A percentile compares a stretch with the other conserved stretches of the same genome.
Conservation (phyloP, 495 filamentous ascomycete species). For the Annulohypoxylon nitens region DNA sequence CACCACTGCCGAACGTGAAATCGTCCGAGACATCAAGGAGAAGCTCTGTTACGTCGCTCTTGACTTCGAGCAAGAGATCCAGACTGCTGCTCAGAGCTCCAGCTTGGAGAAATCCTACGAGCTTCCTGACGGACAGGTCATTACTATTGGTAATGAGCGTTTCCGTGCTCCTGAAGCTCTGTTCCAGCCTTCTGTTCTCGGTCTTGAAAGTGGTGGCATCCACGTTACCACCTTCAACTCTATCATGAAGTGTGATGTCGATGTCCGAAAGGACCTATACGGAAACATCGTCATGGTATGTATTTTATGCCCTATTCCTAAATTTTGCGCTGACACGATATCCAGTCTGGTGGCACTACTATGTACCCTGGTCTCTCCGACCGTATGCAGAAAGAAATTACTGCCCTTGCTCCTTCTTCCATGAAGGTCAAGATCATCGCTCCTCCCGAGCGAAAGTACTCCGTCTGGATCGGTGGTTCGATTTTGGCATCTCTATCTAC, state of each 20-base stretch:
- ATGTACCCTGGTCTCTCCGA: constrained; percentile 99
- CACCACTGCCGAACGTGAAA: constrained; percentile 99
- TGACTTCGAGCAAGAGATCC: constrained; percentile 99
- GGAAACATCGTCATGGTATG: constrained; percentile 99
- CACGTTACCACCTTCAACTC: constrained; percentile 99
- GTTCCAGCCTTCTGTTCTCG: constrained; percentile 98
- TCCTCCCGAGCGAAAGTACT: constrained; percentile 98
- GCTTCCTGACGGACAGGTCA: constrained; percentile 99
- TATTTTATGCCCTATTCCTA: constrained; percentile 28
- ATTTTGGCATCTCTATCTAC: constrained; percentile 98
- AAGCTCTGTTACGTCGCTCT: constrained; percentile 99
- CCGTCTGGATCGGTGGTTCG: constrained; percentile 99
- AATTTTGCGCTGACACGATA: constrained; percentile 43
- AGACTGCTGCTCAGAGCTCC: constrained; percentile 96
- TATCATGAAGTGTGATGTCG: constrained; percentile 99
- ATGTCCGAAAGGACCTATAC: constrained; percentile 99
- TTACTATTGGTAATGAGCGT: constrained; percentile 99
- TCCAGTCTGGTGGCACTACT: constrained; percentile 94
- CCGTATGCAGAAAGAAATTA: constrained; percentile 99
- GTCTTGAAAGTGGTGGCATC: constrained; percentile 98
- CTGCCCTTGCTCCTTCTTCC: constrained; percentile 96
- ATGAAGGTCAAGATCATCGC: constrained; percentile 99
- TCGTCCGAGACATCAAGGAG: constrained; percentile 99
- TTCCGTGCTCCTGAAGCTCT: constrained; percentile 99
- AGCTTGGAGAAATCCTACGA: constrained; percentile 99